Base-by-base conservation (phyloP, 1,284 basidiomycete genomes). In the Cutaneotrichosporon mucoides region DNA sequence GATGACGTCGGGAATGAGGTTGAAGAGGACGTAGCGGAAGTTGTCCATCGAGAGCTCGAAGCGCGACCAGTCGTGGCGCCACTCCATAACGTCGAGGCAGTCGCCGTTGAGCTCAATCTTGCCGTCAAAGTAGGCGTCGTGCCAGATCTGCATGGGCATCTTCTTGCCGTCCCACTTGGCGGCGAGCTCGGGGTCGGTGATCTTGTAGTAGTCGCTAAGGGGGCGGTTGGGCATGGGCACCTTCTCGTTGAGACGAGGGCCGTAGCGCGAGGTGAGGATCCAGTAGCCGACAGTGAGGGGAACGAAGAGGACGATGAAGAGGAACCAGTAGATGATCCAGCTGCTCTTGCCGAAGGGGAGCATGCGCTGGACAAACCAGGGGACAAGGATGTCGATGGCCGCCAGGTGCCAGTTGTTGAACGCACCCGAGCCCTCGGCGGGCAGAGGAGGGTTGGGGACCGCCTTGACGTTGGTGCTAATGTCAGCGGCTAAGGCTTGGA, bases 41-140 rank as follows among this genome's bases (percentile, higher is more conserved):
- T 97, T 84, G 53, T 75, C 75, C 9, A 71, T 66, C 33, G 77
- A 76, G 72, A 84, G 81, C 57, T 84, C 84, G 84, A 98, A 92
- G 68, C 87, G 87, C 40, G 92, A 86, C 91, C 92, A 99, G 82
- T 98, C 95, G 72, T 95, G 90, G 64, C 95, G 86, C 71, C 90
- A 87, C 79, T 99, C 96, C 81, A 99, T 82, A 56, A 92, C 85
- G 50, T 97, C 92, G 67, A 98, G 83, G 53, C 98, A 87, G 73
- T 98, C 93, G 87, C 92, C 92, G 63, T 97, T 98, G 77, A 98
- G 89, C 65, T 98, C 92, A 64, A 95, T 86, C 82, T 97, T 97
- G 65, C 88, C 88, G 62, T 95, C 93, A 79, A 99, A 98, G 82
- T 90, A 99, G 64, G 92, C 90, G 81, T 99, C 96, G 77, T 99